These are phyloP conservation scores for Colletotrichum sp. DNA, from an alignment of 2,329 filamentous ascomycete genomes.

Conservation along the genomic window DNA sequence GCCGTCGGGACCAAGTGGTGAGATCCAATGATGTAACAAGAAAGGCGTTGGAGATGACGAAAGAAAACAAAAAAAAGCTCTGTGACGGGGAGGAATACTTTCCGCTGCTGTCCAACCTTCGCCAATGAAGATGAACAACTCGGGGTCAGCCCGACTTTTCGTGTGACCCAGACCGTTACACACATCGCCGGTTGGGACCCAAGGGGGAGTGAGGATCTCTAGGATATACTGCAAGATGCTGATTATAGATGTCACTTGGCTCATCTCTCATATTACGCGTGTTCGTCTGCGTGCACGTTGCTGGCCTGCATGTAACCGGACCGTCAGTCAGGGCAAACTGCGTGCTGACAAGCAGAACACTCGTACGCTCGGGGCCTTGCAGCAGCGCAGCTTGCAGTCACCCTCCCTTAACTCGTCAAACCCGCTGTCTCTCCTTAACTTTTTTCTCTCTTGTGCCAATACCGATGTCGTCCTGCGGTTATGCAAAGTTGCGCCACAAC, in stretches of 20 bases:
- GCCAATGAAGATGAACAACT: background rate
- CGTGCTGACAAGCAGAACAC: background rate
- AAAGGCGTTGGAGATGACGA: background rate
- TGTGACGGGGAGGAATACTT: background rate
- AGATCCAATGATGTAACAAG: background rate
- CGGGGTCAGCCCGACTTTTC: background rate
- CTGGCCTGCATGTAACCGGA: background rate
- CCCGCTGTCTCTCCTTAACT: background rate
- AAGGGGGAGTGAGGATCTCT: conserved; percentile 3
- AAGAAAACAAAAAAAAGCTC: background rate
- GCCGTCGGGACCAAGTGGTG: background rate
- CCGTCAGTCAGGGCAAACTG: background rate
- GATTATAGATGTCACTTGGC: background rate
- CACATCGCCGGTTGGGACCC: background rate
- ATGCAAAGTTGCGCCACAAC: conserved; percentile 23
- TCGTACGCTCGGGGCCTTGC: conserved; percentile 17
- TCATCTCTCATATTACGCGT: background rate
- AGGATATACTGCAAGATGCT: conserved; percentile 2
- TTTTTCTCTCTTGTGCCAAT: background rate
- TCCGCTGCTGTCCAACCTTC: background rate
- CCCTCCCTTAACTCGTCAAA: background rate
- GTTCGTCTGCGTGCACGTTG: background rate
- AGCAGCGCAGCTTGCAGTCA: conserved; percentile 8
- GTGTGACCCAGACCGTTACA: background rate
- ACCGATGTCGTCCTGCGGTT: background rate